Evolutionary conservation across 2,329 filamentous ascomycete genomes (phyloP), one percentile per base, ranked within the genome.

Genomic region (Xenosphaeropsis pyriputrescens): DNA sequence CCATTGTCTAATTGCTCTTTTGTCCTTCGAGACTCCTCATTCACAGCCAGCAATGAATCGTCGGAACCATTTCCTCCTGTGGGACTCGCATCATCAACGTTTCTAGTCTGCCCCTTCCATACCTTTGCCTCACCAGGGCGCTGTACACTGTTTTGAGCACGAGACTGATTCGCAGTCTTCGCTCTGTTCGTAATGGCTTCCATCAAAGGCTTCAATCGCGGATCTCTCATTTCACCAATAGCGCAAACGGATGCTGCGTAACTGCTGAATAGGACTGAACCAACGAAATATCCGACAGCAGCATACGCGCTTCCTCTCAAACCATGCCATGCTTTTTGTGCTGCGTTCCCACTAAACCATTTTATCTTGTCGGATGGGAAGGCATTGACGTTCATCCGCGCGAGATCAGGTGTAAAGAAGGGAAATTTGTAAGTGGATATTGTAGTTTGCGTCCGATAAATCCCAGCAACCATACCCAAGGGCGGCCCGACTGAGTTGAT

Each of bases 31-130:
- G 29, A 18, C 22, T 14, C 15, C 32, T 18, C 30, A 36, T 31
- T 35, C n/a, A 17, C 32, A 18, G 12, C 22, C 18, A 12, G 32
- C 14, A 11, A 35, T 16, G 22, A 29, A 31, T 43, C 43, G 14
- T 47, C 43, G 16, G 31, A 40, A 41, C 41, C 48, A 18, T 43
- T 42, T n/a, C 40, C 49, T 18, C 40, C 46, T 4, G 46, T 48
- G 9, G 52, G 51, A 38, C 51, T 54, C 17, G 51, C 47, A 47
- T 53, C 49, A 37, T 49, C 45, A 4, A 30, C n/a, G 7, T 29
- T 18, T 6, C 30, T 22, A 12, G 18, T 36, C n/a, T 17, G 34
- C 12, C 19, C 29, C 18, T 33, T 39, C 29, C 16, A 29, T 36
- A 14, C 33, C 35, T 34, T 42, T 26, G 22, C 22, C 22, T 26